Conservation (phyloP, 2,329 filamentous ascomycete species). For the Botrytis elliptica region DNA sequence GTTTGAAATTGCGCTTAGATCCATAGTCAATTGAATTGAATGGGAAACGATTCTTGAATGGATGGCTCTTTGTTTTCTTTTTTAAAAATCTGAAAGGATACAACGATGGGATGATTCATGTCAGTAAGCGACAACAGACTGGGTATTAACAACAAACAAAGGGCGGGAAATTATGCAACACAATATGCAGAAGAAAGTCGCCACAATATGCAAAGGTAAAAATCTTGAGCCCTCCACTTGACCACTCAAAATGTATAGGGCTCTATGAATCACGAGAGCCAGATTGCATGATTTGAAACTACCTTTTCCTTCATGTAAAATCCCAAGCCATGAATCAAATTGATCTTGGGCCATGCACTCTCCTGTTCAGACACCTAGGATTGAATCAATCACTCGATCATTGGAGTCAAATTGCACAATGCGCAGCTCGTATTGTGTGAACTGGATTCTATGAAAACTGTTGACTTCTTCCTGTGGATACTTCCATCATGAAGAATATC, state of each 20-base stretch:
- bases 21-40: background rate
- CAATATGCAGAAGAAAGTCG: background rate
- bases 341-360: background rate
- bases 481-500: background rate
- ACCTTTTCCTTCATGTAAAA: background rate
- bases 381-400: background rate
- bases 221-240: background rate
- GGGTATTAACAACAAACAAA: background rate
- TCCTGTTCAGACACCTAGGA: background rate
- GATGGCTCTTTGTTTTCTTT: background rate
- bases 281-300: background rate
- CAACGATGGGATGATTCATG: background rate
- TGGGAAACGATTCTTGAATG: background rate
- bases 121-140: background rate
- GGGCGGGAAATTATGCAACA: background rate
- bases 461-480: background rate
- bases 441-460: background rate
- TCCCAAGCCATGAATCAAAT: background rate
- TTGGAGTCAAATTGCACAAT: background rate
- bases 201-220: background rate
- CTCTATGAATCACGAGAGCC: background rate
- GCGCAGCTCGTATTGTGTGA: background rate
- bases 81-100: background rate
- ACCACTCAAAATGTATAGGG: background rate
- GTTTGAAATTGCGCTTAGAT: background rate